Base-by-base conservation (phyloP, 2,329 filamentous ascomycete genomes). In the Penicillium sp. region DNA sequence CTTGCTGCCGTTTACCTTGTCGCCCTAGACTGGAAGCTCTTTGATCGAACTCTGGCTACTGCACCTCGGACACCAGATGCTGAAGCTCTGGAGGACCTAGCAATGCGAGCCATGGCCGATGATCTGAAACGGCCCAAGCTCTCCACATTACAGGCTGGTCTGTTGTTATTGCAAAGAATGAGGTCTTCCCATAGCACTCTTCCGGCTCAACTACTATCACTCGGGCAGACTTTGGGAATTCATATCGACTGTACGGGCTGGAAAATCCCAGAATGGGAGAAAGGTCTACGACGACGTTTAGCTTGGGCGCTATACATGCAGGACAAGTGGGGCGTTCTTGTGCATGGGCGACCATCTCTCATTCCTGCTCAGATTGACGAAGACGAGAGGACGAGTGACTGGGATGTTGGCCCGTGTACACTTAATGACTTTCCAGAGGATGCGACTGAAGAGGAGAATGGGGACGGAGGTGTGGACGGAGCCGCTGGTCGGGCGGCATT, bases 281-380 rank as follows among this genome's bases (percentile, higher is more conserved):
- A 83, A 53, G 83, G 85, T 0, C 73, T 88, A 19, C 77, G 86
- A 15, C 83, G 84, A 64, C 76, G 86, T 15, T 73, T 89, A 0
- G 85, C 83, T 0, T 89, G 86, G 86, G 85, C 82, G 2, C 70
- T 87, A 0, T 88, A 82, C 61, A 85, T 87, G 78, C 86, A 88
- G 66, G 86, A 89, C 61, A 85, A 59, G 27, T 65, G 63, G 61
- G 58, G 57, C 4, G 51, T 42, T 83, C 64, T 87, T 82, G 84
- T 80, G 29, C 81, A 84, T 61, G 84, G 85, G 8, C 77, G 84
- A 27, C 83, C 83, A 12, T 82, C 81, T 25, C 80, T 85, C 51
- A 82, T 25, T 13, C 25, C 43, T 45, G 25, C 43, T 13, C 36
- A 39, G 36, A 19, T 39, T 19, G 36, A 12, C 9, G n/a, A 19